These are phyloP conservation scores for Solanum appendiculatum DNA, from an alignment of 257 asterid genomes.

Conservation along the genomic window DNA sequence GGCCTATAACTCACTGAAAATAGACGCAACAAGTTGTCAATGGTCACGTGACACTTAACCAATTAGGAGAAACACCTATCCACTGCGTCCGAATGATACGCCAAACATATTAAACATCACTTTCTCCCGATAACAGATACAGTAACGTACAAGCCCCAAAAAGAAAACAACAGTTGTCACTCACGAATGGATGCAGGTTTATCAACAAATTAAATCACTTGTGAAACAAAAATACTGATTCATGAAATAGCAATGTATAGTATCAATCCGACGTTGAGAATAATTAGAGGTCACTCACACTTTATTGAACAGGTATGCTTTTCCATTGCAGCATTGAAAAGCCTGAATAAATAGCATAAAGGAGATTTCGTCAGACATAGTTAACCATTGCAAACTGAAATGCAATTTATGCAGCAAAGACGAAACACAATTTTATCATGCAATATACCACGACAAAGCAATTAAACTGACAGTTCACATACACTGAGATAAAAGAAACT, in stretches of 20 bases:
- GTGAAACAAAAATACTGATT: not conserved
- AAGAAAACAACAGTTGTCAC: not conserved
- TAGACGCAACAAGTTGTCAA: not conserved
- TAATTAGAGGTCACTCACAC: constrained; percentile 41
- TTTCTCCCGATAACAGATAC: not conserved
- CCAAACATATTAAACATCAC: not conserved
- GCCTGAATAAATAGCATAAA: constrained; percentile 29
- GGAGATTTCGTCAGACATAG: not conserved
- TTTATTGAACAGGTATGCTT: constrained; percentile 68
- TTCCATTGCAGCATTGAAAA: constrained; percentile 71
- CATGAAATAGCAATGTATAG: not conserved
- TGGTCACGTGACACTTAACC: not conserved
- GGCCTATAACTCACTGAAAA: not conserved
- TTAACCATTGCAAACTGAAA: not conserved
- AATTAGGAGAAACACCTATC: not conserved
- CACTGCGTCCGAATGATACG: not conserved
- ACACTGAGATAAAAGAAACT: not conserved
- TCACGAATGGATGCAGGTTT: not conserved
- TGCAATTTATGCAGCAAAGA: not conserved
- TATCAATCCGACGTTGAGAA: not conserved
- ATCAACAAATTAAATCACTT: not conserved
- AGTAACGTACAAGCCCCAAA: not conserved
- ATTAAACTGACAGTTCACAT: not conserved
- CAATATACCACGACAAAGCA: not conserved
- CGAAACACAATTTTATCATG: not conserved